Evolutionary conservation across 75 land plant genomes (phyloP).

Genomic region (Cryptomeria japonica): DNA sequence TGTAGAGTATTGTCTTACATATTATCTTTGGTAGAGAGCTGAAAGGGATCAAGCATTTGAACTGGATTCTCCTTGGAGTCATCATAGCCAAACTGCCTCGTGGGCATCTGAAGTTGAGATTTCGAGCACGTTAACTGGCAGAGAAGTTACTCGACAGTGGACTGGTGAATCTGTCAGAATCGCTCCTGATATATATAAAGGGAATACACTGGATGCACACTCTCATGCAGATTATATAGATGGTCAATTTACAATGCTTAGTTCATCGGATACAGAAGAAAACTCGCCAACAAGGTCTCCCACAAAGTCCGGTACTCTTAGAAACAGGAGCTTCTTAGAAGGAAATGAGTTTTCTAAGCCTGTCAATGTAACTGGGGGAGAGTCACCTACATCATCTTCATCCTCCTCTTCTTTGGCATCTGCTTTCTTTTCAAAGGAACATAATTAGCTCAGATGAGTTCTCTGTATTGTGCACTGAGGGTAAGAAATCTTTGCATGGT

Average conservation of each 20-base stretch:
- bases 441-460: not conserved
- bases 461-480: not conserved
- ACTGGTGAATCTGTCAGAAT: not conserved
- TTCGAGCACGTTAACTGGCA: not conserved
- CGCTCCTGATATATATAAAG: conserved; percentile 10
- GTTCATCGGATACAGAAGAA: conserved; percentile 11
- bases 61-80: conserved; percentile 12
- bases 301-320: not conserved
- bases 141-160: not conserved
- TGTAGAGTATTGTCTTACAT: not conserved
- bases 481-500: not conserved
- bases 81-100: conserved; percentile 6
- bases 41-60: conserved; percentile 9
- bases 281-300: conserved; percentile 16
- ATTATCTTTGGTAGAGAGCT: conserved; percentile 5
- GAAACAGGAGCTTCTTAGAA: not conserved
- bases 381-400: conserved; percentile 12
- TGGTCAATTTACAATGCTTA: conserved; percentile 9
- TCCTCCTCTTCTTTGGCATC: conserved; percentile 10
- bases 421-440: conserved; percentile 8
- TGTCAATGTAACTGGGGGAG: not conserved
- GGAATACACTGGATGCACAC: not conserved
- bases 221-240: conserved; percentile 6
- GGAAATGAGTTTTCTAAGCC: conserved; percentile 3
- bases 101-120: conserved; percentile 6